Conservation (phyloP, 306 rosid genomes). For the Quillaja saponaria region DNA sequence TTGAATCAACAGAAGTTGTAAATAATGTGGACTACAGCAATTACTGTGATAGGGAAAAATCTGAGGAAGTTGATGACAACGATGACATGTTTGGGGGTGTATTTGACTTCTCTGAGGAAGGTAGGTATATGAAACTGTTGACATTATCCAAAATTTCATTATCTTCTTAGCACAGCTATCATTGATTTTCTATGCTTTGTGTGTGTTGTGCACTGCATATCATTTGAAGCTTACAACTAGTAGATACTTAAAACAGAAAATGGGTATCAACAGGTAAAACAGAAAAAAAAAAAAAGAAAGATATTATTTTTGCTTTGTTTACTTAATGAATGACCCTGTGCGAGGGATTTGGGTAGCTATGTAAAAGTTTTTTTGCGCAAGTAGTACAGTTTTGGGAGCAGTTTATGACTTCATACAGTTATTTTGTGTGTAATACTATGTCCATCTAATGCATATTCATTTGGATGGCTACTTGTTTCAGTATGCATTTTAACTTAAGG, state of each 20-base stretch:
- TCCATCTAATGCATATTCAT: too few relatives aligned
- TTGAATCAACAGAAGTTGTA: conserved; percentile 53
- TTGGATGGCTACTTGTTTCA: too few relatives aligned
- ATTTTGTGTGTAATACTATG: too few relatives aligned
- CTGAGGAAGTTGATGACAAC: conserved; percentile 68
- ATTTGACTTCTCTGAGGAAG: conserved; percentile 91
- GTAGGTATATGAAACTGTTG: conserved; percentile 39
- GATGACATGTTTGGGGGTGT: conserved; percentile 83
- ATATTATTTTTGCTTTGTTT: too few relatives aligned
- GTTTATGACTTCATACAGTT: too few relatives aligned
- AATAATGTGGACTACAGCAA: conserved; percentile 68
- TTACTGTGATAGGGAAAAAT: conserved; percentile 72
- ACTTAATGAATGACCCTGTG: too few relatives aligned
- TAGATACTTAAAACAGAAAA: background rate
- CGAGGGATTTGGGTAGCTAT: too few relatives aligned
- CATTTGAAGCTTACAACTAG: background rate
- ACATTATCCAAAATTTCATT: conserved; percentile 16
- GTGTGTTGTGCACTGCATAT: background rate
- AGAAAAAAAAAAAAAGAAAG: too few relatives aligned
- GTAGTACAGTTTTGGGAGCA: too few relatives aligned
- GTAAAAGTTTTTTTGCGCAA: too few relatives aligned
- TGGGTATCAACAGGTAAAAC: too few relatives aligned
- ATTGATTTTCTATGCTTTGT: background rate
- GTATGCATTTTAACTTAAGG: too few relatives aligned
- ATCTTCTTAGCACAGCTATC: conserved; percentile 14